phyloP scores from a whole-genome alignment of 2,329 filamentous ascomycete genomes.

The Colletotrichum ledebouriae region DNA sequence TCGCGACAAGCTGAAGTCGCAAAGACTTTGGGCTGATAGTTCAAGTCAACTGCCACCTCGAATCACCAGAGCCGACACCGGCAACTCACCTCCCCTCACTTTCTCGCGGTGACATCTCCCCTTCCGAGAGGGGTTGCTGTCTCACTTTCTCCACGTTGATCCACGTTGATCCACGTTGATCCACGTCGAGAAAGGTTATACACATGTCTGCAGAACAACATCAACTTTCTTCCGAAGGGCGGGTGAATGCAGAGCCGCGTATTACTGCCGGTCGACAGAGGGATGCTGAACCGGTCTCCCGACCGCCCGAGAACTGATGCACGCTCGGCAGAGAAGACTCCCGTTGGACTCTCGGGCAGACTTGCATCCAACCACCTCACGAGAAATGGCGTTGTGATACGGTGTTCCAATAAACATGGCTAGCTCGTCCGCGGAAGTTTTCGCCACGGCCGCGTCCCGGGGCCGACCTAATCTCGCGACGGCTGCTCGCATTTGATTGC shows the following conservation, averaged over 20 bases:
- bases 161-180: no score
- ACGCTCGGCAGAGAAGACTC: neutral
- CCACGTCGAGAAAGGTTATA: neutral
- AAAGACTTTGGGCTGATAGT: no score
- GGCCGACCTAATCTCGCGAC: conserved; percentile 26
- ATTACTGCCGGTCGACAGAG: conserved; percentile 10
- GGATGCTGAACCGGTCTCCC: conserved; percentile 2
- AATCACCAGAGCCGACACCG: neutral
- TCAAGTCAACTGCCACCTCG: neutral
- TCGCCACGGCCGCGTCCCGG: conserved; percentile 1
- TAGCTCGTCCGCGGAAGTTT: conserved; percentile 10
- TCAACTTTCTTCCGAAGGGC: neutral
- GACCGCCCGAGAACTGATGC: conserved; percentile 9
- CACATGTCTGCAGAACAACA: neutral
- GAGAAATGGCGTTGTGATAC: neutral
- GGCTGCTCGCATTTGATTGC: neutral
- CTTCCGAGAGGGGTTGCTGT: neutral
- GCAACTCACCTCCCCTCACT: neutral
- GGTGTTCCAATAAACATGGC: neutral
- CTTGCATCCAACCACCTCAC: neutral
- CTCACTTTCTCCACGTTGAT: neutral
- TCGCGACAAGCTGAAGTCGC: neutral
- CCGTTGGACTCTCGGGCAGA: neutral
- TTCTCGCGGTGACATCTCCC: neutral
- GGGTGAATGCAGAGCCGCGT: conserved; percentile 3